Conservation (phyloP, 2,329 filamentous ascomycete genomes). For the Arthrobotrys sphaeroides region DNA sequence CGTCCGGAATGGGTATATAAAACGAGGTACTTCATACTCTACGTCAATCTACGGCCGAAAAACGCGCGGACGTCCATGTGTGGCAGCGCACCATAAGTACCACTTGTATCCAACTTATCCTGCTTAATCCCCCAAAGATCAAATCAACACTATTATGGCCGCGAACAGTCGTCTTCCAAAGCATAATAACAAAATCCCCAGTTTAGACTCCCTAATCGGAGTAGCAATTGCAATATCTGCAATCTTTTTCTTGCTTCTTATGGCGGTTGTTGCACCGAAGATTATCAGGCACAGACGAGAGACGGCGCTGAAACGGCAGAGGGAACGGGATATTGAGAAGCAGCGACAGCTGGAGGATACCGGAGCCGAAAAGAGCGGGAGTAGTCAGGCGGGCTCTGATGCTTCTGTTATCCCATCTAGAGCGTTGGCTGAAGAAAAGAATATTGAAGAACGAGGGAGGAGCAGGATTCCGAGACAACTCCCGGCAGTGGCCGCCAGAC, state of each 20-base stretch:
- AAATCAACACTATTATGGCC: not conserved
- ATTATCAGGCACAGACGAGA: conserved; percentile 10
- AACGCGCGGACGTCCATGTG: no score
- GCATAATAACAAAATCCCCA: not conserved
- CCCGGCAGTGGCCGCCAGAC: not conserved
- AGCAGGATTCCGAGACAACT: not conserved
- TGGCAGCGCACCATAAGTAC: no score
- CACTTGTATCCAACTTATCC: no score
- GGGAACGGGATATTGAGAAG: not conserved
- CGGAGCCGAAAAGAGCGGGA: not conserved
- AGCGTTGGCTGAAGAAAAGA: not conserved
- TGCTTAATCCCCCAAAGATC: no score
- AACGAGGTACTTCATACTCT: not conserved
- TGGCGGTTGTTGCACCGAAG: conserved; percentile 15
- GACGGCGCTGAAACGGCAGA: not conserved
- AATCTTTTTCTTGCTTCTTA: conserved; percentile 3
- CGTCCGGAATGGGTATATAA: not conserved
- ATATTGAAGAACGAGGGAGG: conserved; percentile 2
- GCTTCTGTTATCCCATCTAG: no score
- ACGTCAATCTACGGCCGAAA: no score
- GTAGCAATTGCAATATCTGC: conserved; percentile 19
- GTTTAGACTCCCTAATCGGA: conserved; percentile 31
- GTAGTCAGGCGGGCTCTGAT: not conserved
- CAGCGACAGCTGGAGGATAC: not conserved
- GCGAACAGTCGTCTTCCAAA: not conserved